Conservation (phyloP, 139 green algal species). For the Chlamydomonas asymmetrica region DNA sequence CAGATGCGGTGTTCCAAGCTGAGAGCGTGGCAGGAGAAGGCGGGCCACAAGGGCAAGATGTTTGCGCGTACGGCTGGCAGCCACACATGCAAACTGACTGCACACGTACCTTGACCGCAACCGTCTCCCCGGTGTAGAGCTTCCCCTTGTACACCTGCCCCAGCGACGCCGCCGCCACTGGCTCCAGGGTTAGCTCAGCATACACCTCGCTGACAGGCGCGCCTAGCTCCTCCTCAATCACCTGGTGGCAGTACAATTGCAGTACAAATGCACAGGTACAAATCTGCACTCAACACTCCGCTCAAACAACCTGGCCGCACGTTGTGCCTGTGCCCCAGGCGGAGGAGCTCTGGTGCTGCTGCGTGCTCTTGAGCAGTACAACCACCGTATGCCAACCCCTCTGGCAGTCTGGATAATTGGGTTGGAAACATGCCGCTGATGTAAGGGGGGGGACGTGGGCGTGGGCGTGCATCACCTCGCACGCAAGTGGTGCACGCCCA, state of each 20-base stretch:
- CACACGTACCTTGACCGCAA: slow-evolving; percentile 97
- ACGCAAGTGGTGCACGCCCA: too few relatives aligned
- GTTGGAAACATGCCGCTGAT: too few relatives aligned
- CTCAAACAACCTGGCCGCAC: neutral
- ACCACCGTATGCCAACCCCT: neutral
- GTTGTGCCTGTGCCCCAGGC: neutral
- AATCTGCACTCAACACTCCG: neutral
- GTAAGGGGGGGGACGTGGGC: too few relatives aligned
- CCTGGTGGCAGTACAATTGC: too few relatives aligned
- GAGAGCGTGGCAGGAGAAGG: neutral
- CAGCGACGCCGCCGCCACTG: slow-evolving; percentile 78
- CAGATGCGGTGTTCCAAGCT: neutral
- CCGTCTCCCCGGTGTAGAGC: slow-evolving; percentile 77
- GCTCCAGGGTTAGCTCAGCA: slow-evolving; percentile 61
- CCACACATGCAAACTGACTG: too few relatives aligned
- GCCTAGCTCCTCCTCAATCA: slow-evolving; percentile 89
- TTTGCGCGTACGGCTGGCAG: too few relatives aligned
- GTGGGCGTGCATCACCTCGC: neutral
- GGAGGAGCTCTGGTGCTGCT: neutral
- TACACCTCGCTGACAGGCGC: slow-evolving; percentile 61
- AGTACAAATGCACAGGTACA: neutral
- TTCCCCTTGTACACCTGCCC: slow-evolving; percentile 76
- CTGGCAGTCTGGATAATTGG: neutral
- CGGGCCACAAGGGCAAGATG: too few relatives aligned
- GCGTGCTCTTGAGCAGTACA: neutral